These are phyloP conservation scores for Phylloporus gajari DNA, from an alignment of 1,284 basidiomycete genomes.

Conservation along the genomic window DNA sequence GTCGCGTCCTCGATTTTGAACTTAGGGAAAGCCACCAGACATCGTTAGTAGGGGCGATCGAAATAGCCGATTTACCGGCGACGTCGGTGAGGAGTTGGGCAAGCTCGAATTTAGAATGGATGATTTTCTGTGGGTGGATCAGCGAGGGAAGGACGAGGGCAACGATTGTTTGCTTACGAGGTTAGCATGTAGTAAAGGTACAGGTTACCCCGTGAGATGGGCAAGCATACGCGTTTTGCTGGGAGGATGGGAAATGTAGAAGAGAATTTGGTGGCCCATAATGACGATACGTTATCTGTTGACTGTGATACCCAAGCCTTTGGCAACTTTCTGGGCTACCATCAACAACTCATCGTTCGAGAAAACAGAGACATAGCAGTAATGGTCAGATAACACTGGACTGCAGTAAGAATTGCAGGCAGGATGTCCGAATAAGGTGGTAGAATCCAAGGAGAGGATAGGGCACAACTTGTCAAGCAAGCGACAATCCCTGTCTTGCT, in stretches of 20 bases:
- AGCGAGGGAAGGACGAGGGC: background rate
- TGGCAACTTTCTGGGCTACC: slow-evolving; percentile 61
- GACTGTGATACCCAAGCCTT: slow-evolving; percentile 54
- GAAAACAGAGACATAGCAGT: too few species aligned
- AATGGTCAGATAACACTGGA: too few species aligned
- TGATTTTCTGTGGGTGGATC: slow-evolving; percentile 51
- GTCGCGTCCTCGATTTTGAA: slow-evolving; percentile 51
- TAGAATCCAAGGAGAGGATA: too few species aligned
- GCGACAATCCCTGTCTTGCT: background rate
- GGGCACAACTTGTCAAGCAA: background rate
- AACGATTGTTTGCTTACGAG: slow-evolving; percentile 45
- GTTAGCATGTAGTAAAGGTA: slow-evolving; percentile 53
- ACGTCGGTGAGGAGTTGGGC: slow-evolving; percentile 61
- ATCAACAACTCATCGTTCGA: slow-evolving; percentile 9
- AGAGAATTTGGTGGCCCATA: background rate
- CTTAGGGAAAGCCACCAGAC: slow-evolving; percentile 69
- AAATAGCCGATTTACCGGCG: slow-evolving; percentile 53
- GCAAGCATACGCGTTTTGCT: slow-evolving; percentile 69
- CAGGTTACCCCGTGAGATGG: background rate
- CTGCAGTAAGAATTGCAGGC: background rate
- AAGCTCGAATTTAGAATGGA: slow-evolving; percentile 71
- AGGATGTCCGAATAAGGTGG: background rate
- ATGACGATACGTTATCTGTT: slow-evolving; percentile 32
- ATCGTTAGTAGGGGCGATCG: slow-evolving; percentile 54
- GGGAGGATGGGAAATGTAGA: background rate